These are phyloP conservation scores for Amylocystis lapponica DNA, from an alignment of 768 basidiomycete genomes.

Conservation along the genomic window DNA sequence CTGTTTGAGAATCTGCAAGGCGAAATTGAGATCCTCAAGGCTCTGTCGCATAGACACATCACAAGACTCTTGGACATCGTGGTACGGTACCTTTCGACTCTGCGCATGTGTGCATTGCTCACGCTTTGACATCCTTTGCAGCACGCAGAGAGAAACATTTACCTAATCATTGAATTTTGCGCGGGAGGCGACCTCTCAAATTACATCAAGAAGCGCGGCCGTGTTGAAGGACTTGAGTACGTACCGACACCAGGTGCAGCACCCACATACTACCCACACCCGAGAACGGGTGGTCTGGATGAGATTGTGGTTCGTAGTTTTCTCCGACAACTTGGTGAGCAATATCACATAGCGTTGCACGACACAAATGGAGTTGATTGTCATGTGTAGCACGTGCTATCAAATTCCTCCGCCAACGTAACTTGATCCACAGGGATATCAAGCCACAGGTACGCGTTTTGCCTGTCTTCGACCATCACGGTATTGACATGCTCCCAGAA, in stretches of 20 bases:
- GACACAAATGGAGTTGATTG: neutral
- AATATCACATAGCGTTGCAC: neutral
- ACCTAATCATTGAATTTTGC: slow-evolving; percentile 97
- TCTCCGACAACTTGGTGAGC: slow-evolving; percentile 78
- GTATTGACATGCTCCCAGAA: slow-evolving; percentile 48
- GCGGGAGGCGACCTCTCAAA: slow-evolving; percentile 93
- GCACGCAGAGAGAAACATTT: slow-evolving; percentile 76
- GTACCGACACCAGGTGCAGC: slow-evolving; percentile 61
- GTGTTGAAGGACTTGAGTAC: slow-evolving; percentile 85
- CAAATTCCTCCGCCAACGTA: slow-evolving; percentile 82
- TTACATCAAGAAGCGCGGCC: slow-evolving; percentile 97
- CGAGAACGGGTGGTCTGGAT: slow-evolving; percentile 82
- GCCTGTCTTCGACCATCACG: neutral
- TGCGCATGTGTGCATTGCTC: neutral
- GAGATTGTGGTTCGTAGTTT: slow-evolving; percentile 90
- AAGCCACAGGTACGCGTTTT: slow-evolving; percentile 74
- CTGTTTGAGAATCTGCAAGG: slow-evolving; percentile 96
- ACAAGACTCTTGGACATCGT: slow-evolving; percentile 91
- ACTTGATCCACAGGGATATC: slow-evolving; percentile 94
- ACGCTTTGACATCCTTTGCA: slow-evolving; percentile 20
- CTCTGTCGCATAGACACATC: slow-evolving; percentile 87
- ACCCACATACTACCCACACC: slow-evolving; percentile 86
- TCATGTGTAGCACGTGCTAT: slow-evolving; percentile 75
- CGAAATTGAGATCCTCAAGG: slow-evolving; percentile 96
- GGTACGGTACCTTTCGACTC: slow-evolving; percentile 38